phyloP scores from a whole-genome alignment of 129 eudicot species.

The Lactuca saligna region DNA sequence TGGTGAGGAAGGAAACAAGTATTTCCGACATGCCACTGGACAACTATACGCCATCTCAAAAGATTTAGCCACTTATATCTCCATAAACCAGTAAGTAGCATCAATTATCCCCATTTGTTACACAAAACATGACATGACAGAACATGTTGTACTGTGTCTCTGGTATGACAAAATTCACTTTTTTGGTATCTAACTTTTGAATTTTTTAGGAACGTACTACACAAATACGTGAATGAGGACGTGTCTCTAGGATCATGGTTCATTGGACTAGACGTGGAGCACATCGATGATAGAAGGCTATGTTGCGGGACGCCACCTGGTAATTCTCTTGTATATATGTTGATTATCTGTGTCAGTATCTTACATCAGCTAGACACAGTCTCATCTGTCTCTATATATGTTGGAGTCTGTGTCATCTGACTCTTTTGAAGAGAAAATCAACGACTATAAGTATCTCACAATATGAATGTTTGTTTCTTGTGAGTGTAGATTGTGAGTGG shows the following conservation, averaged over 20 bases:
- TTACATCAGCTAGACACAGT: neutral
- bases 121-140: neutral
- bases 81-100: constrained; percentile 77
- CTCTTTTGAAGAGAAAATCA: neutral
- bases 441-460: neutral
- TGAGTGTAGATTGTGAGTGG: constrained; percentile 82
- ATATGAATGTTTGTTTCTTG: neutral
- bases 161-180: neutral
- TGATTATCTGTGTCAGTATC: neutral
- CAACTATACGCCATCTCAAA: constrained; percentile 90
- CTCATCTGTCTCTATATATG: neutral
- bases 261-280: constrained; percentile 84
- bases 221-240: constrained; percentile 85
- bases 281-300: constrained; percentile 74
- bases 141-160: too few relatives aligned
- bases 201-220: constrained; percentile 59
- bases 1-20: constrained; percentile 92
- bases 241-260: constrained; percentile 93
- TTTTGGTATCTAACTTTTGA: neutral
- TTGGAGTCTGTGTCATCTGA: neutral
- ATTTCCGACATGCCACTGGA: constrained; percentile 95
- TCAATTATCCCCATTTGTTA: neutral
- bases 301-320: constrained; percentile 99
- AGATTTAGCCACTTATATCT: constrained; percentile 82
- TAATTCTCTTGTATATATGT: constrained; percentile 12